Evolutionary conservation across 257 asterid species (phyloP), one percentile per base, ranked within the genome.

Genomic region (Ballota nigra): DNA sequence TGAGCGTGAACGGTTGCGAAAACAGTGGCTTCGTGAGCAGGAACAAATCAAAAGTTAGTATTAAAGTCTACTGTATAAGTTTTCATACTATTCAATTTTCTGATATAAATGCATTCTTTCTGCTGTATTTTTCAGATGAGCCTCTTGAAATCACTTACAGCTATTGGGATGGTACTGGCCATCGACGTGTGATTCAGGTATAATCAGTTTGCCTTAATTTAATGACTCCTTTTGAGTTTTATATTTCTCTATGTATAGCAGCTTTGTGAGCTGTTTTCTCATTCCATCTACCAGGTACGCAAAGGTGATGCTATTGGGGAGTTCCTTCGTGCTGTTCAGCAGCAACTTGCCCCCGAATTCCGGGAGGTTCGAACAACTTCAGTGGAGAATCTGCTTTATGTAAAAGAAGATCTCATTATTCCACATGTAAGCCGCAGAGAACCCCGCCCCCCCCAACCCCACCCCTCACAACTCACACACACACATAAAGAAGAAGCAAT

Each of bases 111-210:
- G 45, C 52, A 36, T 28, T 52, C 79, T 72, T 57, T 77, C 43
- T 61, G 66, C 66, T 67, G 26, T 76, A 66, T 72, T 63, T 57
- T 75, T 58, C 74, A 94, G 97, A 92, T 66, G 98, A 95, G 83
- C 86, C 99, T 75, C 98, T 95, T 66, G 77, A 88, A 79, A 95
- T 95, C 81, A 95, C 99, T 49, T 95, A 92, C 86, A 95, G 99
- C 69, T 95, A 95, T 73, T 95, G 98, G 99, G 99, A 95, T 72
- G 99, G 99, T 77, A 88, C 94, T 60, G 98, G 99, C 72, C 99
- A 95, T 87, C 89, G 99, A 43, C 85, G 99, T 67, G 88, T 77
- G 63, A 81, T 89, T 73, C 97, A 89, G 96, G 97, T 88, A 16
- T 71, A 52, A 65, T 62, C 11, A 10, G 47, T 11, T 56, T 29